These are phyloP conservation scores for Orbilia oligospora DNA, from an alignment of 2,329 filamentous ascomycete genomes.

Conservation along the genomic window DNA sequence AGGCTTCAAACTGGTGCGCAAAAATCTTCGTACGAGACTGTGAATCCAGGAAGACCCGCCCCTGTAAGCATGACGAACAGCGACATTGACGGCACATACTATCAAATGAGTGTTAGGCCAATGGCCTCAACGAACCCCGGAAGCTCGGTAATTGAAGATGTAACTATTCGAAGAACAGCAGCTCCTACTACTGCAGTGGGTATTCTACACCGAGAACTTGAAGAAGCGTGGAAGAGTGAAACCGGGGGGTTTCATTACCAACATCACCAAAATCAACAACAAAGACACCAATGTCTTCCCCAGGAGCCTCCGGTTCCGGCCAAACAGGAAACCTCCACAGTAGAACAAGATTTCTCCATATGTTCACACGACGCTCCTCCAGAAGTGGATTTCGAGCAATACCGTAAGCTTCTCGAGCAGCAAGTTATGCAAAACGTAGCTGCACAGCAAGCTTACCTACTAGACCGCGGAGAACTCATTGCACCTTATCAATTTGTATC, in stretches of 20 bases:
- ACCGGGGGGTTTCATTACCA: slow-evolving; percentile 17
- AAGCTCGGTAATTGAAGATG: slow-evolving; percentile 67
- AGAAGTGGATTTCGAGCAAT: slow-evolving; percentile 56
- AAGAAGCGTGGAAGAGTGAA: slow-evolving; percentile 20
- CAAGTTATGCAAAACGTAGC: slow-evolving; percentile 49
- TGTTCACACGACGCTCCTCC: slow-evolving; percentile 37
- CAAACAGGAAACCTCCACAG: slow-evolving; percentile 22
- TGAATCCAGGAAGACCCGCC: slow-evolving; percentile 70
- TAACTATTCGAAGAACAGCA: slow-evolving; percentile 68
- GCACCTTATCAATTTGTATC: slow-evolving; percentile 44
- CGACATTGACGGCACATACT: slow-evolving; percentile 70
- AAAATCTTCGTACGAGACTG: slow-evolving; percentile 71
- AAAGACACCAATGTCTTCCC: slow-evolving; percentile 12
- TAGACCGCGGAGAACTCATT: slow-evolving; percentile 6
- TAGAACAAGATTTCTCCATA: slow-evolving; percentile 45
- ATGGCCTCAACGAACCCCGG: slow-evolving; percentile 65
- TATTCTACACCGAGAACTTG: slow-evolving; percentile 12
- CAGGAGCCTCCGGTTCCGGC: slow-evolving; percentile 23
- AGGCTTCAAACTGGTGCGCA: slow-evolving; percentile 64
- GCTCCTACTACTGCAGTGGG: slow-evolving; percentile 53
- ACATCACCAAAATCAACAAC: slow-evolving; percentile 12
- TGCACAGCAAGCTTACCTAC: slow-evolving; percentile 41
- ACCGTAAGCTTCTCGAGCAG: slow-evolving; percentile 46
- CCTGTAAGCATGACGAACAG: slow-evolving; percentile 69
- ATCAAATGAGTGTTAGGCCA: slow-evolving; percentile 69